Percentiles rank a stretch among this genome's conserved stretches.
Evolutionary conservation across 2,329 filamentous ascomycete genomes (phyloP).

Genomic region (Clonostachys solani): DNA sequence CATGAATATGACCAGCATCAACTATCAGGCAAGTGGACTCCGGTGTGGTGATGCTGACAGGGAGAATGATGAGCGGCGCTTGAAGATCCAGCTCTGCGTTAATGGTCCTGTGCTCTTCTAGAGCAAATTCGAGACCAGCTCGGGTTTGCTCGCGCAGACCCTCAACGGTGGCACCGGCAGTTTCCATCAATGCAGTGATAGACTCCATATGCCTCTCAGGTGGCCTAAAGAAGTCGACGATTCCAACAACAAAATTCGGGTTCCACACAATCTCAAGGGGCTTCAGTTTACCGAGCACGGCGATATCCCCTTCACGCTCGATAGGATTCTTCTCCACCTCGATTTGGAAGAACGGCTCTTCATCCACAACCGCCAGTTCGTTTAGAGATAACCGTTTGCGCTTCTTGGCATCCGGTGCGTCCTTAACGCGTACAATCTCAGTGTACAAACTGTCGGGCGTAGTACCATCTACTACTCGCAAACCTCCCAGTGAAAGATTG

Average conservation of each 20-base stretch:
- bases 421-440: conserved; percentile 94
- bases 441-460: conserved; percentile 87
- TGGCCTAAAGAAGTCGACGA: conserved; percentile 93
- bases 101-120: conserved; percentile 97
- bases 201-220: conserved; percentile 98
- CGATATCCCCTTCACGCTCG: conserved; percentile 86
- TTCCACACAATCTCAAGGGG: conserved; percentile 98
- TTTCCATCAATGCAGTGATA: conserved; percentile 92
- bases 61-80: conserved; percentile 92
- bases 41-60: conserved; percentile 81
- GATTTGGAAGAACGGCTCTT: conserved; percentile 79
- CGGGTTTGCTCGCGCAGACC: conserved; percentile 92
- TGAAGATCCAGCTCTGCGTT: conserved; percentile 95
- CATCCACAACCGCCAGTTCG: conserved; percentile 42
- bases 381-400: conserved; percentile 46
- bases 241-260: conserved; percentile 83
- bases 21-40: conserved; percentile 86
- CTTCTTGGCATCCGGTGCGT: conserved; percentile 55
- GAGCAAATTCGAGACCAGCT: conserved; percentile 89
- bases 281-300: conserved; percentile 85
- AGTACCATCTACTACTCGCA: conserved; percentile 93
- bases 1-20: conserved; percentile 92
- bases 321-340: conserved; percentile 94
- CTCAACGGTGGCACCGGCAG: conserved; percentile 91
- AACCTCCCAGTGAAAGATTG: conserved; percentile 84